phyloP scores from a whole-genome alignment of 1,284 basidiomycete species.

The Volvariella volvacea region DNA sequence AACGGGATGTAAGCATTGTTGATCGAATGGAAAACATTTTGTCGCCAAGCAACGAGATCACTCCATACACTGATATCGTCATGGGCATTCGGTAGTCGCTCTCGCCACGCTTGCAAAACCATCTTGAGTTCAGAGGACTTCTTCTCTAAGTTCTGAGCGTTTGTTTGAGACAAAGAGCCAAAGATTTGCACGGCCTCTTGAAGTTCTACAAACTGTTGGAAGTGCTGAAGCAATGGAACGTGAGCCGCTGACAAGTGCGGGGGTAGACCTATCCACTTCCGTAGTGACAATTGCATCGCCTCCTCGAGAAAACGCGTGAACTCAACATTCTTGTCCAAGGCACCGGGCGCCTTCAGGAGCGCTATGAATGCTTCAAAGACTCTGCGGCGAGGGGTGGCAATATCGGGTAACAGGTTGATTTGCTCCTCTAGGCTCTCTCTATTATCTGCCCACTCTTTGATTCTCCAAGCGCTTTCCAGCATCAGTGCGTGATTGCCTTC shows the following conservation, averaged over 20 bases:
- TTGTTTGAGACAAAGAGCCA: slow-evolving; percentile 84
- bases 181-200: slow-evolving; percentile 97
- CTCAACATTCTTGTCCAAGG: slow-evolving; percentile 67
- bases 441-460: slow-evolving; percentile 85
- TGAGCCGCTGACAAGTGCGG: slow-evolving; percentile 85
- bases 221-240: slow-evolving; percentile 92
- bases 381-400: slow-evolving; percentile 87
- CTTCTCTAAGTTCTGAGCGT: slow-evolving; percentile 86
- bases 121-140: slow-evolving; percentile 94
- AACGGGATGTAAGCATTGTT: slow-evolving; percentile 96
- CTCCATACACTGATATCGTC: slow-evolving; percentile 99
- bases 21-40: slow-evolving; percentile 91
- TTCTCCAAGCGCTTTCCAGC: slow-evolving; percentile 95
- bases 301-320: slow-evolving; percentile 91
- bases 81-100: slow-evolving; percentile 91
- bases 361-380: slow-evolving; percentile 96
- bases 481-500: slow-evolving; percentile 92
- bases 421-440: slow-evolving; percentile 82
- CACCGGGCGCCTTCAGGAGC: slow-evolving; percentile 62
- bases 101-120: slow-evolving; percentile 95
- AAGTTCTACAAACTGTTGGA: slow-evolving; percentile 98
- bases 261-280: slow-evolving; percentile 94
- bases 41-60: slow-evolving; percentile 96
- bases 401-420: slow-evolving; percentile 76
- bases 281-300: slow-evolving; percentile 92